Percentiles rank a stretch among this genome's conserved stretches.
Conservation (phyloP, 2,329 filamentous ascomycete species). For the Xylariaceae sp. region DNA sequence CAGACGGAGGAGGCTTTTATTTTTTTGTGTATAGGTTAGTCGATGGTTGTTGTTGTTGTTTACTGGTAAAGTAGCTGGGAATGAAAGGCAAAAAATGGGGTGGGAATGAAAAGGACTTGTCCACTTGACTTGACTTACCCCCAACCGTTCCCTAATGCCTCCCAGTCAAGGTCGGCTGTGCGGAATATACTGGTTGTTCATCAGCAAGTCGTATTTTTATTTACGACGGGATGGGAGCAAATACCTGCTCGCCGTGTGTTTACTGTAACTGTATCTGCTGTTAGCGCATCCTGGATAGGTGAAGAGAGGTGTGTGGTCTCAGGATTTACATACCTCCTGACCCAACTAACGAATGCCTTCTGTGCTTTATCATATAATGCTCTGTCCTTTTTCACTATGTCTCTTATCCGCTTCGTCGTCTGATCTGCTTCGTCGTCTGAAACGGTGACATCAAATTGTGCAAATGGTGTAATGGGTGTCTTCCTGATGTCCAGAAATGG, state of each 20-base stretch:
- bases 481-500: slow-evolving; percentile 81
- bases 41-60: too few relatives aligned
- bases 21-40: too few relatives aligned
- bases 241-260: slow-evolving; percentile 74
- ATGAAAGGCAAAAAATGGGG: too few relatives aligned
- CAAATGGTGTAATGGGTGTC: slow-evolving; percentile 68
- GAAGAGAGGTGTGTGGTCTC: too few relatives aligned
- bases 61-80: too few relatives aligned
- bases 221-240: neutral
- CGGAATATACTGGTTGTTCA: slow-evolving; percentile 62
- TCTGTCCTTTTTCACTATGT: slow-evolving; percentile 46
- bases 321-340: too few relatives aligned
- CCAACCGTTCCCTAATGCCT: slow-evolving; percentile 74
- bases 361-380: slow-evolving; percentile 80
- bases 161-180: slow-evolving; percentile 76
- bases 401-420: slow-evolving; percentile 56
- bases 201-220: slow-evolving; percentile 2
- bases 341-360: slow-evolving; percentile 88
- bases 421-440: slow-evolving; percentile 55
- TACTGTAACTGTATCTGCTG: slow-evolving; percentile 58
- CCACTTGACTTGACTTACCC: slow-evolving; percentile 45
- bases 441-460: slow-evolving; percentile 50
- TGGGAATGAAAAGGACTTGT: too few relatives aligned
- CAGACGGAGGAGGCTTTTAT: slow-evolving; percentile 65
- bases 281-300: slow-evolving; percentile 4